Percentiles rank a stretch among this genome's conserved stretches.
Evolutionary conservation across 441 rosid genomes (phyloP).

Genomic region (Syzygium malaccense): DNA sequence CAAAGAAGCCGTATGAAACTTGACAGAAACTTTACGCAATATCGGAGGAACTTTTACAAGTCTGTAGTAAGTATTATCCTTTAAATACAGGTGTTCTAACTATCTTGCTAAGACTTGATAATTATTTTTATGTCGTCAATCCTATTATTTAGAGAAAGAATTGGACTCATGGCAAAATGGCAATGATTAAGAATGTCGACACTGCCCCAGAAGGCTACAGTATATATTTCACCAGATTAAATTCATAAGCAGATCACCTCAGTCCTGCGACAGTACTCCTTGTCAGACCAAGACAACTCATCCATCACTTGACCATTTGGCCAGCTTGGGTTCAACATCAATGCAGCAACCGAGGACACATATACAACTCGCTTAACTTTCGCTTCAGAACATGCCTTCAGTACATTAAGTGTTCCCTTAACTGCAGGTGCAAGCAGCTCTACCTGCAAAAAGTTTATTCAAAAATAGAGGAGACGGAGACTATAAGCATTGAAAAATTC

Average conservation of each 20-base stretch:
- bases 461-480: not conserved
- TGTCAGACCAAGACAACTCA: conserved; percentile 2
- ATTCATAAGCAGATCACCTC: not conserved
- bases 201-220: not conserved
- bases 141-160: not conserved
- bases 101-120: not conserved
- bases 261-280: not conserved
- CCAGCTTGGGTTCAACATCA: not conserved
- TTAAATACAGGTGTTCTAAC: not conserved
- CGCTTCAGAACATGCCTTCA: conserved; percentile 3
- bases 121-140: not conserved
- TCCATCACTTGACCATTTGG: not conserved
- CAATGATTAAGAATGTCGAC: not conserved
- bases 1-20: not conserved
- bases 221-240: not conserved
- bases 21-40: not conserved
- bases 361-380: conserved; percentile 7
- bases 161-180: not conserved
- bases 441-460: not conserved
- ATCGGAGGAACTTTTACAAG: not conserved
- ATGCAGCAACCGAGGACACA: conserved; percentile 2
- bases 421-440: conserved; percentile 7
- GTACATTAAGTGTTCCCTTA: conserved; percentile 1
- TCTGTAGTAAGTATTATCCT: not conserved
- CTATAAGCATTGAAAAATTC: not conserved